Evolutionary conservation across 371 early-diverging fungal genomes (phyloP), one percentile per base, ranked within the genome.

Genomic region (Synchytrium microbalum): DNA sequence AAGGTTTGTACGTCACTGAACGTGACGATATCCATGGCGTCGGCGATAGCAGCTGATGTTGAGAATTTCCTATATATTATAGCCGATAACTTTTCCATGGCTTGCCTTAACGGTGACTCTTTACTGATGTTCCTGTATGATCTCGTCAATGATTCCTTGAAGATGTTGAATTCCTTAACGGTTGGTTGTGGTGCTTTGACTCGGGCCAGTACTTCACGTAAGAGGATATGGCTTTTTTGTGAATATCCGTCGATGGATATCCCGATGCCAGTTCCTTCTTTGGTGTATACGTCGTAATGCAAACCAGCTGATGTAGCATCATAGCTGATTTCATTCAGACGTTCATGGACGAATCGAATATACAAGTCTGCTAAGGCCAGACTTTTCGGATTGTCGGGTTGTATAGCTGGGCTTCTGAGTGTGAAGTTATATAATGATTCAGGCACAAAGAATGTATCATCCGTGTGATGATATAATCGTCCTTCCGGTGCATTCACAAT

Each of bases 221-320:
- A 60, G 10, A 71, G 65, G 24, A 32, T 23, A 2, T 19, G 60
- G 58, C 32, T 8, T 30, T 69, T 67, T 57, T 73, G 60, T 51
- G 59, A 63, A 54, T 73, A 73, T 26, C 73, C 73, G 28, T 64
- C 64, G 23, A 73, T 67, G 19, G 46, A 33, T 14, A 69, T 2
- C 16, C 52, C 66, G 8, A 73, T 68, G 19, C 69, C 66, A 2
- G 63, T 72, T 24, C 51, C 32, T 53, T 32, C 27, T 68, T 24
- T 25, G 13, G 55, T 24, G 59, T 54, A 58, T 13, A 64, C 59
- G 55, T 64, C 65, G 61, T 65, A 74, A 58, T 67, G 61, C 51
- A 74, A 55, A 1, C 75, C 75, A 0, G 72, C 75, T 2, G 54
- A n/a, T 3, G 66, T 29, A 3, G 75, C 75, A 32, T 71, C 66